Conservation (phyloP, 139 green algal genomes). For the Nannochloris sp. region DNA sequence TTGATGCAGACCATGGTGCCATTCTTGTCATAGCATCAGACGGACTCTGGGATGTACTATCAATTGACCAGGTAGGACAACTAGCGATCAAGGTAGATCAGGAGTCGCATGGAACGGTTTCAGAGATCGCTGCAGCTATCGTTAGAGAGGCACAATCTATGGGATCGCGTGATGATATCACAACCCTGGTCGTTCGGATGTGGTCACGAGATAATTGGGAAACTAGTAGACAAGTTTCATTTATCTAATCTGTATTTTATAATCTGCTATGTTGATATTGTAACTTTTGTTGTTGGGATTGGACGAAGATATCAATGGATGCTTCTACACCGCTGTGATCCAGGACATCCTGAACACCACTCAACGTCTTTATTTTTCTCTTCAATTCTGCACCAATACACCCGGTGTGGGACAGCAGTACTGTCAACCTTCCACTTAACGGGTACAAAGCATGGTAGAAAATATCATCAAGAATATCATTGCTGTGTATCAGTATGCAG, state of each 20-base stretch:
- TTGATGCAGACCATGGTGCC: conserved; percentile 14
- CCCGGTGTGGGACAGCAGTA: too few species aligned
- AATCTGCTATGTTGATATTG: not conserved
- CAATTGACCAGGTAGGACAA: not conserved
- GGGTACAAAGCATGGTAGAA: too few species aligned
- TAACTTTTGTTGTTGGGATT: conserved; percentile 3
- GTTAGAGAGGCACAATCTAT: conserved; percentile 25
- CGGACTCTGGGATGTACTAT: conserved; percentile 54
- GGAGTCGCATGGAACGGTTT: conserved; percentile 16
- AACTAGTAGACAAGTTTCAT: not conserved
- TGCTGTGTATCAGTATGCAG: too few species aligned
- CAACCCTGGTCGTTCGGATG: conserved; percentile 27
- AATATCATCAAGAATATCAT: too few species aligned
- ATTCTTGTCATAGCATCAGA: conserved; percentile 50
- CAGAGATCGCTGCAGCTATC: conserved; percentile 27
- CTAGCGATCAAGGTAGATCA: conserved; percentile 6
- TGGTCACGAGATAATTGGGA: conserved; percentile 25
- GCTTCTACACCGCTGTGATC: too few species aligned
- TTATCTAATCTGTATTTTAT: not conserved
- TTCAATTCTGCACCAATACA: too few species aligned
- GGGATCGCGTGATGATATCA: conserved; percentile 40
- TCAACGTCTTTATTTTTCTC: too few species aligned
- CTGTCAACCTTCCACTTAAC: too few species aligned
- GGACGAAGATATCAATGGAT: too few species aligned
- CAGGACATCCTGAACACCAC: too few species aligned